phyloP scores from a whole-genome alignment of 306 rosid species.

The Vigna hirtella region DNA sequence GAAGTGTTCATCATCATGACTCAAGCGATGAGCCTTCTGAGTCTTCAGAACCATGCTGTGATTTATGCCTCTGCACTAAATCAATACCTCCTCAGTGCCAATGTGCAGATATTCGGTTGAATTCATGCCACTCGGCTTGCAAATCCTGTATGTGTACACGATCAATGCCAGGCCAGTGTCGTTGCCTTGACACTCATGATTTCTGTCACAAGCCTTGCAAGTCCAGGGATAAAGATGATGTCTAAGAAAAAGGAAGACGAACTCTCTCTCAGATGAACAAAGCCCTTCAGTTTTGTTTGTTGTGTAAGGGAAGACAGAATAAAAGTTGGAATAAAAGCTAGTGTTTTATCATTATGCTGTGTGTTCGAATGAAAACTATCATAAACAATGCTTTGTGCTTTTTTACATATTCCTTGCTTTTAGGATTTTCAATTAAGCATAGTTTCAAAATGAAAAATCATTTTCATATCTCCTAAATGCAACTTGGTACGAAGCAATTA shows the following conservation, averaged over 20 bases:
- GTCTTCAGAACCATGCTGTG: conserved; percentile 18
- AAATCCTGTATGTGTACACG: background rate
- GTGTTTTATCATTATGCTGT: no score
- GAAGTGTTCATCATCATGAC: background rate
- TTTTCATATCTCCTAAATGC: no score
- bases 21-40: background rate
- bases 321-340: no score
- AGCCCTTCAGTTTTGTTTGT: background rate
- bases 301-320: background rate
- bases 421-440: no score
- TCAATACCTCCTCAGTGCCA: conserved; percentile 18
- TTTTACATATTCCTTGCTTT: no score
- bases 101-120: no score
- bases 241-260: background rate
- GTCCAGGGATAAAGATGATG: background rate
- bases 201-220: background rate
- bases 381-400: no score
- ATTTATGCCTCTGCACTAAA: background rate
- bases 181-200: background rate
- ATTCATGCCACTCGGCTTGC: background rate
- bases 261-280: background rate
- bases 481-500: no score
- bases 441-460: no score
- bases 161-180: background rate
- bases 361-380: no score